Evolutionary conservation across 495 filamentous ascomycete genomes (phyloP).

Genomic region (Penicillium coffeae): DNA sequence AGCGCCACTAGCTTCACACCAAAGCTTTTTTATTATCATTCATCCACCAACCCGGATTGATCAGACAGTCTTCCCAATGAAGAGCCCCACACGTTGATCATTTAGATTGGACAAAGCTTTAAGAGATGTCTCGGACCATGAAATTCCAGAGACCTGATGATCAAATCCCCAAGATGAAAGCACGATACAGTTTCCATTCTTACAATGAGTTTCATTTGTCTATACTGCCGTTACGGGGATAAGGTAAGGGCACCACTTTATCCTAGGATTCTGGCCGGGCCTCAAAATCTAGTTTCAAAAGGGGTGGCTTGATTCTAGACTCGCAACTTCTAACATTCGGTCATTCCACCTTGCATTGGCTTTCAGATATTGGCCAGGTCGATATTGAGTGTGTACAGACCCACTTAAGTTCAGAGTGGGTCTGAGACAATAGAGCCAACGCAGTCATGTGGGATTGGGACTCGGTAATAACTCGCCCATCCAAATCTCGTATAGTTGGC

Average conservation of each 20-base stretch:
- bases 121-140: too few species aligned
- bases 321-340: too few species aligned
- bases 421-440: not conserved
- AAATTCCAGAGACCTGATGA: too few species aligned
- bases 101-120: too few species aligned
- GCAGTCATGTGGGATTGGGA: not conserved
- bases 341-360: not conserved
- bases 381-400: not conserved
- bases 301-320: not conserved
- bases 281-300: not conserved
- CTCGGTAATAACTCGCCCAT: not conserved
- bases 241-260: too few species aligned
- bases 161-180: too few species aligned
- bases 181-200: too few species aligned
- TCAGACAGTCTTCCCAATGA: too few species aligned
- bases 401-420: not conserved
- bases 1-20: too few species aligned
- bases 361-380: not conserved
- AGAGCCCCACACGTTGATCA: too few species aligned
- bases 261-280: not conserved
- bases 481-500: not conserved
- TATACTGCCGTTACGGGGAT: not conserved
- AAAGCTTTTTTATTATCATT: too few species aligned
- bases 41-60: not conserved
- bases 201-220: too few species aligned